Evolutionary conservation across 495 filamentous ascomycete species (phyloP), one percentile per base, ranked within the genome.

Genomic region (Daldinia vernicosa): DNA sequence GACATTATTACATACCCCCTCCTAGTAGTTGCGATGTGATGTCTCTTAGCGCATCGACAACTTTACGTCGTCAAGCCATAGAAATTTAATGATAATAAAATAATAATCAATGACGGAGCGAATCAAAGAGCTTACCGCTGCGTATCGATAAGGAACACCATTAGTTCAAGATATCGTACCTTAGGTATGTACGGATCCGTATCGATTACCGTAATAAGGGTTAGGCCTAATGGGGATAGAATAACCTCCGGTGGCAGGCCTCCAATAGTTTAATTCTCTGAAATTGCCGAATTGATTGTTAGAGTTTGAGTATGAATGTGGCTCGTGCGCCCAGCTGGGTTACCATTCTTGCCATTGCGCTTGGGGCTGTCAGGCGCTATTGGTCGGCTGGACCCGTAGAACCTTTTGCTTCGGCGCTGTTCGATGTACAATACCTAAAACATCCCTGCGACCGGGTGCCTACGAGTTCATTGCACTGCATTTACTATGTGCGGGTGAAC

Each of bases 51-150:
- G 69, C 69, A 67, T 72, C 40, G 33, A 67, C 9, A 62, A 51
- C 27, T 30, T 53, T 22, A 54, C 58, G 50, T 11, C 15, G 17
- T 63, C 7, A 32, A 57, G 33, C 55, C 37, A 12, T 52, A 58
- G 65, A 69, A 69, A 70, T 70, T 66, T 74, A 60, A 69, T 56
- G 54, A 64, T 22, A n/a, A n/a, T 30, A 45, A 64, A 55, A 67
- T 58, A 19, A 58, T 15, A 30, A 52, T 68, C 56, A 51, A 68
- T 72, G 69, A 68, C 69, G 64, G 64, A 72, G 66, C 61, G 62
- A 70, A 70, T 66, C 63, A 66, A 58, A 28, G 35, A 54, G 37
- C 52, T 57, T 27, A 24, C 24, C 19, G 8, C 7, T 19, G 39
- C 17, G 28, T 53, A 64, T 71, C 69, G 62, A 66, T 70, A 70